Percentiles rank a stretch among this genome's conserved stretches.
Conservation (phyloP, 371 early-diverging fungal species). For the Apophysomyces elegans region DNA sequence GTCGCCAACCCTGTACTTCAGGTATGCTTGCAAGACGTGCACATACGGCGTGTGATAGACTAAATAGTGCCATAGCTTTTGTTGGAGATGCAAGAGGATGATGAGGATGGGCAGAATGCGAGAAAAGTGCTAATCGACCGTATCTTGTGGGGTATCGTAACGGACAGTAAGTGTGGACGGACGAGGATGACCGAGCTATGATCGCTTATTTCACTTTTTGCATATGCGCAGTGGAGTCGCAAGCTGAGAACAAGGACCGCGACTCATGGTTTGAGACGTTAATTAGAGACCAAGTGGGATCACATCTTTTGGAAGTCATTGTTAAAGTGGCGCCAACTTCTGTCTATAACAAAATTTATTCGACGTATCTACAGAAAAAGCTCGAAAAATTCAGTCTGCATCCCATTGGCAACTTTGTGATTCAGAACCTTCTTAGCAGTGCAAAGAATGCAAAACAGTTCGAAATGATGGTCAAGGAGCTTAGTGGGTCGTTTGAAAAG, state of each 20-base stretch:
- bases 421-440: constrained; percentile 72
- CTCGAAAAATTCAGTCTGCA: constrained; percentile 69
- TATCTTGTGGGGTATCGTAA: constrained; percentile 65
- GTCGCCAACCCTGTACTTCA: constrained; percentile 84
- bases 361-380: constrained; percentile 64
- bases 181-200: not conserved
- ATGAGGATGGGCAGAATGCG: constrained; percentile 48
- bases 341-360: constrained; percentile 71
- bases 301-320: constrained; percentile 71
- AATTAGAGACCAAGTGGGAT: constrained; percentile 66
- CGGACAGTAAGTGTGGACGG: constrained; percentile 32
- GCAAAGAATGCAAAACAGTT: constrained; percentile 66
- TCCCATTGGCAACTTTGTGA: constrained; percentile 82
- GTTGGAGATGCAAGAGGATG: constrained; percentile 59
- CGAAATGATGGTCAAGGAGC: constrained; percentile 61
- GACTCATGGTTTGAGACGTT: constrained; percentile 65
- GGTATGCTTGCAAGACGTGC: constrained; percentile 18
- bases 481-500: constrained; percentile 58
- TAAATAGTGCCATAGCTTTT: constrained; percentile 32
- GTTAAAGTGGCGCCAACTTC: constrained; percentile 59
- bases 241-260: constrained; percentile 42
- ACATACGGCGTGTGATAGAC: not conserved
- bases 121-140: constrained; percentile 65
- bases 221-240: constrained; percentile 21
- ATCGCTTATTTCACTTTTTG: not conserved